Conservation (phyloP, 2,329 filamentous ascomycete genomes). For the Clonostachys rosea region DNA sequence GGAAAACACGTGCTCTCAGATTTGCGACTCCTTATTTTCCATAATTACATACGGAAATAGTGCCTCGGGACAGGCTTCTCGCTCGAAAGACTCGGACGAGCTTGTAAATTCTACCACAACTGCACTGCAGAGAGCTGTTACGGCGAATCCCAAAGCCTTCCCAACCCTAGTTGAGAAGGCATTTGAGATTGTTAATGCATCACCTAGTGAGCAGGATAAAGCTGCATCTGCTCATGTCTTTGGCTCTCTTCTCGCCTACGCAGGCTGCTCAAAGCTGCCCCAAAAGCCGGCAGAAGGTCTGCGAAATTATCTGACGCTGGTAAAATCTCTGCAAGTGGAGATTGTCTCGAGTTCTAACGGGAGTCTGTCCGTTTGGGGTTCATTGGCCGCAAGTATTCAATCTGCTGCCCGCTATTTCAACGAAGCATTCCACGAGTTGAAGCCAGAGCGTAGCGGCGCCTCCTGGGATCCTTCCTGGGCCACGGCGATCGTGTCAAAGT, state of each 20-base stretch:
- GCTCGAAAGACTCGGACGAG: constrained; percentile 19
- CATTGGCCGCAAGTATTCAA: constrained; percentile 29
- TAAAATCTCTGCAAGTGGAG: constrained; percentile 25
- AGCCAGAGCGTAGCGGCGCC: constrained; percentile 9
- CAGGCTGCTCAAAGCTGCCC: constrained; percentile 40
- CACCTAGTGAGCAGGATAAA: constrained; percentile 6
- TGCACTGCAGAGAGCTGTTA: constrained; percentile 31
- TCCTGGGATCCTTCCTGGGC: constrained; percentile 15
- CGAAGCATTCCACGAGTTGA: constrained; percentile 28
- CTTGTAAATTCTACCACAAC: constrained; percentile 34
- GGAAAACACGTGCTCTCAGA: constrained; percentile 24
- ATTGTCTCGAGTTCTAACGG: constrained; percentile 22
- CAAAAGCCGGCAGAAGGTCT: constrained; percentile 16
- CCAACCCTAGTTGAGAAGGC: constrained; percentile 20
- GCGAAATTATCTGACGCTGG: constrained; percentile 33
- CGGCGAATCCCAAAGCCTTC: constrained; percentile 27
- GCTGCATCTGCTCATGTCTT: constrained; percentile 9
- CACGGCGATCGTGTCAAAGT: constrained; percentile 13
- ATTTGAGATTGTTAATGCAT: constrained; percentile 13
- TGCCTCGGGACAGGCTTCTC: constrained; percentile 7
- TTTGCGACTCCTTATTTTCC: constrained; percentile 26
- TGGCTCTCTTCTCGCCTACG: constrained; percentile 38
- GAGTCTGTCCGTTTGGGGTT: constrained; percentile 26
- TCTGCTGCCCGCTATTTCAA: constrained; percentile 27
- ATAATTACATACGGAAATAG: constrained; percentile 14